These are phyloP conservation scores for Phytophthora lateralis DNA, from an alignment of 352 stramenopile genomes.

Conservation along the genomic window DNA sequence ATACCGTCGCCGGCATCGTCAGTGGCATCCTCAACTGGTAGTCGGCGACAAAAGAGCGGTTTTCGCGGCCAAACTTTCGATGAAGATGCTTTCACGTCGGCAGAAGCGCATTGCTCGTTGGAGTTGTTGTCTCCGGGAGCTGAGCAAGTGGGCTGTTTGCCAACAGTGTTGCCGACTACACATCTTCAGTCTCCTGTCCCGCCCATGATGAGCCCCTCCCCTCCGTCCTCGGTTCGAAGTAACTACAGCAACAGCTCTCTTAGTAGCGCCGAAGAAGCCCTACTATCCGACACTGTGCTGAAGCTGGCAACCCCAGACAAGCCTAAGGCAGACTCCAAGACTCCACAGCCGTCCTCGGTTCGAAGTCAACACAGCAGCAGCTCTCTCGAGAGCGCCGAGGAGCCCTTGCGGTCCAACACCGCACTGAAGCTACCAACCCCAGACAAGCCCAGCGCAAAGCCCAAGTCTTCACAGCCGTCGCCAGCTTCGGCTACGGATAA, in stretches of 20 bases:
- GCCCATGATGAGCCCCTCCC: slow-evolving; percentile 19
- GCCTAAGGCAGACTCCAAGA: slow-evolving; percentile 9
- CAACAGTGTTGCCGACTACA: slow-evolving; percentile 21
- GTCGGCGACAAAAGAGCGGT: slow-evolving; percentile 14
- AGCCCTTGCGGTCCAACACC: slow-evolving; percentile 24
- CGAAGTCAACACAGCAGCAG: slow-evolving; percentile 15
- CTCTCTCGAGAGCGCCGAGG: slow-evolving; percentile 11
- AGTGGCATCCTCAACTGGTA: slow-evolving; percentile 22
- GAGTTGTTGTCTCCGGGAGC: slow-evolving; percentile 34
- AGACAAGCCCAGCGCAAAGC: slow-evolving; percentile 10
- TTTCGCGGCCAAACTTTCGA: slow-evolving; percentile 17
- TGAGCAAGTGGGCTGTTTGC: slow-evolving; percentile 23
- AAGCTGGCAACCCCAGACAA: slow-evolving; percentile 27
- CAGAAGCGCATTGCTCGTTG: slow-evolving; percentile 9
- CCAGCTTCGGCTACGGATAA: slow-evolving; percentile 4
- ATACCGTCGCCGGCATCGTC: slow-evolving; percentile 25
- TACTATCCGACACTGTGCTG: slow-evolving; percentile 23
- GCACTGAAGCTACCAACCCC: slow-evolving; percentile 20
- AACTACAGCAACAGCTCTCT: slow-evolving; percentile 5
- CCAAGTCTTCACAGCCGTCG: slow-evolving; percentile 9
- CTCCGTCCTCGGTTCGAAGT: slow-evolving; percentile 16
- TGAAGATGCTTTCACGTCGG: background rate
- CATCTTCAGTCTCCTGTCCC: slow-evolving; percentile 35
- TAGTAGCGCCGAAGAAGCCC: slow-evolving; percentile 21
- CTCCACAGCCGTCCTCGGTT: slow-evolving; percentile 7